Percentiles rank a stretch among this genome's conserved stretches.
Evolutionary conservation across 805 yeast genomes (phyloP).

Genomic region (Metschnikowia cerradonensis): DNA sequence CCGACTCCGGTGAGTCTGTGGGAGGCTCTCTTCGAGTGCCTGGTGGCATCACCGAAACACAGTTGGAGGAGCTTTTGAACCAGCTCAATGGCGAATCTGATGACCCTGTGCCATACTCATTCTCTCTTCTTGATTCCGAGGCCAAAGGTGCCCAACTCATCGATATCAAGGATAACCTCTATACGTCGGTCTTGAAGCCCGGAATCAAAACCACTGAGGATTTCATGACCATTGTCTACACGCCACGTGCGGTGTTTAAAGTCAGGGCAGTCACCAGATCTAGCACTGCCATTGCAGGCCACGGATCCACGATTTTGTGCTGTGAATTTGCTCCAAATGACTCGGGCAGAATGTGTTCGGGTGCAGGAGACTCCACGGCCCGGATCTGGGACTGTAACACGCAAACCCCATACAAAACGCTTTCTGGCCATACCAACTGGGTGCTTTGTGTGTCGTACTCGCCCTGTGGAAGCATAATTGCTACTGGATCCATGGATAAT

Average conservation of each 20-base stretch:
- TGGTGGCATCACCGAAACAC: conserved; percentile 78
- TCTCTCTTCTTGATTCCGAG: conserved; percentile 52
- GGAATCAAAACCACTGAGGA: conserved; percentile 89
- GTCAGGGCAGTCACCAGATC: conserved; percentile 89
- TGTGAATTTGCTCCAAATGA: conserved; percentile 92
- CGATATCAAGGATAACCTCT: conserved; percentile 76
- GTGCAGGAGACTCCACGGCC: conserved; percentile 95
- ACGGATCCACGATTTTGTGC: conserved; percentile 88
- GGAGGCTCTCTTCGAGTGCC: conserved; percentile 91
- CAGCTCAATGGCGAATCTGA: conserved; percentile 66
- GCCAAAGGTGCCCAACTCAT: conserved; percentile 42
- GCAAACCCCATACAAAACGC: conserved; percentile 79
- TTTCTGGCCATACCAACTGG: conserved; percentile 89
- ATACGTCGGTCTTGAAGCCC: conserved; percentile 78
- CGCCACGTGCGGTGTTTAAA: conserved; percentile 93
- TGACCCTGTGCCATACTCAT: conserved; percentile 88
- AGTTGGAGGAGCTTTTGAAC: conserved; percentile 83
- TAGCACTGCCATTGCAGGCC: conserved; percentile 91
- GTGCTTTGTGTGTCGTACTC: conserved; percentile 89
- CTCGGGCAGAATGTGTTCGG: conserved; percentile 82
- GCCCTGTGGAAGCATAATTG: conserved; percentile 85
- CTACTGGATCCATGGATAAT: conserved; percentile 95
- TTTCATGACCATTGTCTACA: conserved; percentile 80
- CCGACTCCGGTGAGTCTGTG: conserved; percentile 82
- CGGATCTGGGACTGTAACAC: conserved; percentile 96